Evolutionary conservation across 75 land plant genomes (phyloP).

Genomic region (Isoetes taiwanensis): DNA sequence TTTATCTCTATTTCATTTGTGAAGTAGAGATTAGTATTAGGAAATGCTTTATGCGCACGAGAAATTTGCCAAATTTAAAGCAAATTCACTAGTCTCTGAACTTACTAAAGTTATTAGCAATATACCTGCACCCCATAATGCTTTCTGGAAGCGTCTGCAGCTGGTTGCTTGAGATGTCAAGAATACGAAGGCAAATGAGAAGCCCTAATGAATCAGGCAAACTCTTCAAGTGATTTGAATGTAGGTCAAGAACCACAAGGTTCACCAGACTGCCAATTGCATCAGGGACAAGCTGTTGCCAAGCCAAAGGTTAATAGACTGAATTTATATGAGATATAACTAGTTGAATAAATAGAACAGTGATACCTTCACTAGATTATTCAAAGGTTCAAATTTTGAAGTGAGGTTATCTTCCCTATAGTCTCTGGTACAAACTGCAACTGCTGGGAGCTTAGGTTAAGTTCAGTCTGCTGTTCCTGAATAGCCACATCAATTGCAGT

Average conservation of each 20-base stretch:
- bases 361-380: conserved; percentile 22
- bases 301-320: background rate
- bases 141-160: conserved; percentile 56
- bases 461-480: too few species aligned
- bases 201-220: conserved; percentile 92
- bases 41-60: background rate
- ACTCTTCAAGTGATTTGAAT: conserved; percentile 35
- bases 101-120: background rate
- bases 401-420: conserved; percentile 40
- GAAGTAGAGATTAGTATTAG: background rate
- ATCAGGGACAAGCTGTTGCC: conserved; percentile 59
- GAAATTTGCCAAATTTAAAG: background rate
- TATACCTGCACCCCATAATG: conserved; percentile 74
- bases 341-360: background rate
- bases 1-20: too few species aligned
- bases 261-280: conserved; percentile 54
- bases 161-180: conserved; percentile 57
- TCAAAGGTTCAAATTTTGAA: conserved; percentile 37
- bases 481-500: too few species aligned
- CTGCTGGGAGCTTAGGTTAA: conserved; percentile 35
- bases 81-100: background rate
- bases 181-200: conserved; percentile 42
- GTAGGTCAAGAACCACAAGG: conserved; percentile 46
- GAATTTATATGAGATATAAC: too few species aligned
- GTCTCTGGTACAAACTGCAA: conserved; percentile 57